Evolutionary conservation across 176 grass and related monocot species (phyloP).

Genomic region (Dendrocalamus sinicus): DNA sequence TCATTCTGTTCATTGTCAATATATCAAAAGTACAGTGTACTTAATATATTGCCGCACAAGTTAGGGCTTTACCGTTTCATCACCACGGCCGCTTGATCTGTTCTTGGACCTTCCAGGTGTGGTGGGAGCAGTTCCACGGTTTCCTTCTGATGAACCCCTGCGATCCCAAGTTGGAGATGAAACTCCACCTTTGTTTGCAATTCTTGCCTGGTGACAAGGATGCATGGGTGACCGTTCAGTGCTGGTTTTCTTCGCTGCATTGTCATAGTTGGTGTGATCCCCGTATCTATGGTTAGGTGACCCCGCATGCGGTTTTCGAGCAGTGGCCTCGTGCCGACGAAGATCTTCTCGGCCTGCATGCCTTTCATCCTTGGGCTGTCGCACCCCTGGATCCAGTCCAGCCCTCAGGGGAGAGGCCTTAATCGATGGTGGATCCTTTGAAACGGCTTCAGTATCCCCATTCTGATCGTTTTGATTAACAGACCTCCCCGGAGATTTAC

Average conservation of each 20-base stretch:
- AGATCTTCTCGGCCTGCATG: conserved; percentile 52
- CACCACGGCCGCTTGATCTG: conserved; percentile 52
- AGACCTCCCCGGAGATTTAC: conserved; percentile 57
- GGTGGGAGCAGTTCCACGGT: conserved; percentile 46
- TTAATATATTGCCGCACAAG: background rate
- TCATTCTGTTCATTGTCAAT: background rate
- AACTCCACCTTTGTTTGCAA: conserved; percentile 57
- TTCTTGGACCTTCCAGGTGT: conserved; percentile 58
- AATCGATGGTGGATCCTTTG: conserved; percentile 29
- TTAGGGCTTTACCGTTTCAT: conserved; percentile 62
- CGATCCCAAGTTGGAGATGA: conserved; percentile 65
- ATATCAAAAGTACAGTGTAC: background rate
- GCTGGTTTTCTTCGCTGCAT: conserved; percentile 34
- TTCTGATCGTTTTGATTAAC: conserved; percentile 51
- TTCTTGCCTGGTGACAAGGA: conserved; percentile 55
- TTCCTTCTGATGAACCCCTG: conserved; percentile 53
- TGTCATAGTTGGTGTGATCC: conserved; percentile 35
- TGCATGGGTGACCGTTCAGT: conserved; percentile 63
- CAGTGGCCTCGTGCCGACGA: conserved; percentile 32
- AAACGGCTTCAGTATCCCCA: conserved; percentile 45
- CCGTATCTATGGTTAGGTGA: conserved; percentile 54
- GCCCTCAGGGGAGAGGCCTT: conserved; percentile 45
- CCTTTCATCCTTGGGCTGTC: conserved; percentile 53
- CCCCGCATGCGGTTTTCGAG: conserved; percentile 42
- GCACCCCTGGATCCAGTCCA: conserved; percentile 44